Percentiles rank a stretch among this genome's conserved stretches.
These are phyloP conservation scores for Sporothrix mexicana DNA, from an alignment of 2,329 filamentous ascomycete genomes.

Conservation along the genomic window DNA sequence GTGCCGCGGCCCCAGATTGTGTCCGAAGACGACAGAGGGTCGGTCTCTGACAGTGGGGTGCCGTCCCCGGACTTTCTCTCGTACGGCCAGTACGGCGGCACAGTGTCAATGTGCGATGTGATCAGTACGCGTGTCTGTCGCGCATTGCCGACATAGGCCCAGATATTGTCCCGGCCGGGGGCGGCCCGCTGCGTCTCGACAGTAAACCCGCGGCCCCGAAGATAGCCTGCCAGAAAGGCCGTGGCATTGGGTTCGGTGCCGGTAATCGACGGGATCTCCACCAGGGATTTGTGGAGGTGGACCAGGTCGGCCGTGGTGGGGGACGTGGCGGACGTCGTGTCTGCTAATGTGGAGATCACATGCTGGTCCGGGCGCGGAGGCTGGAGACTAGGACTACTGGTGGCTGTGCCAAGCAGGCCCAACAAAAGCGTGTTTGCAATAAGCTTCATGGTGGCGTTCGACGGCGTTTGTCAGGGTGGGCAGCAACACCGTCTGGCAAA, in stretches of 20 bases:
- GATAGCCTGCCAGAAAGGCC: conserved; percentile 69
- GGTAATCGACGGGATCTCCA: conserved; percentile 74
- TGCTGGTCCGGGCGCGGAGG: neutral
- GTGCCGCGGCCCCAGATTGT: conserved; percentile 74
- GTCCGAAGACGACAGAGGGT: conserved; percentile 50
- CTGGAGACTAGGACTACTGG: neutral
- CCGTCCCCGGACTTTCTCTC: conserved; percentile 35
- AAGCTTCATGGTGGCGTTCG: conserved; percentile 1
- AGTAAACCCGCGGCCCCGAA: conserved; percentile 56
- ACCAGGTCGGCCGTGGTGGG: conserved; percentile 60
- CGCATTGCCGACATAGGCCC: conserved; percentile 66
- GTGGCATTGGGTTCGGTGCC: conserved; percentile 72
- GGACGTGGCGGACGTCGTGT: conserved; percentile 38
- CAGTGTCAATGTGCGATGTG: conserved; percentile 81
- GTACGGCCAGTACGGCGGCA: conserved; percentile 76
- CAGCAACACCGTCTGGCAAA: too few relatives aligned
- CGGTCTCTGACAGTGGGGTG: conserved; percentile 51
- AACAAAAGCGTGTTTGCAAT: neutral
- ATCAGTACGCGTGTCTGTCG: conserved; percentile 62
- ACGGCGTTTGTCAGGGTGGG: too few relatives aligned
- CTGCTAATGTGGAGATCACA: neutral
- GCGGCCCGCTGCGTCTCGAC: conserved; percentile 52
- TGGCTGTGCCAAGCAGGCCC: neutral
- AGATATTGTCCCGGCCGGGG: conserved; percentile 70
- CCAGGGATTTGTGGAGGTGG: conserved; percentile 73